These are phyloP conservation scores for Ascomycota sp. DNA, from an alignment of 2,329 filamentous ascomycete genomes.

Conservation along the genomic window DNA sequence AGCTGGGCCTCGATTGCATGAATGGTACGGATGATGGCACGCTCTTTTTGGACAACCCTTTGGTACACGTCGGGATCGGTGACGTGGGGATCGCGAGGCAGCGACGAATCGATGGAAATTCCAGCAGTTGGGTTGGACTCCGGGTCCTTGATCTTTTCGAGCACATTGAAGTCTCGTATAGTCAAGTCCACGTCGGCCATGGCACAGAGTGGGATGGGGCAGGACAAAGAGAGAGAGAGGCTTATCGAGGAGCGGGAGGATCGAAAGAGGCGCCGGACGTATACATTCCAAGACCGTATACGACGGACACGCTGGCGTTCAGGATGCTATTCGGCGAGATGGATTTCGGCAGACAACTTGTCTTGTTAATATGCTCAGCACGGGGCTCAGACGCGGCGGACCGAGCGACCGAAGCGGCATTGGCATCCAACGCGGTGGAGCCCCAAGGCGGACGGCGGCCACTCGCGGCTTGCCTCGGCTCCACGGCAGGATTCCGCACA, in stretches of 20 bases:
- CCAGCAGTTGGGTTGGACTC: slow-evolving; percentile 36
- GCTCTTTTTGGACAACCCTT: slow-evolving; percentile 27
- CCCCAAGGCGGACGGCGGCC: too few species aligned
- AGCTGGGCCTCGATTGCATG: slow-evolving; percentile 34
- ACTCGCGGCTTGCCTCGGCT: slow-evolving; percentile 21
- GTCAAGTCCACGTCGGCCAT: slow-evolving; percentile 33
- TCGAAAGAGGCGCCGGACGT: too few species aligned
- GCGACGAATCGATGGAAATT: slow-evolving; percentile 30
- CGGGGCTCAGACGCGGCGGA: too few species aligned
- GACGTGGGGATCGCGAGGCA: slow-evolving; percentile 37
- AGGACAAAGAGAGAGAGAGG: background rate
- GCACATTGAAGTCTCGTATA: slow-evolving; percentile 37
- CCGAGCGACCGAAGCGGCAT: too few species aligned
- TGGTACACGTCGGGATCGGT: slow-evolving; percentile 29
- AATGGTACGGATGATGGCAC: slow-evolving; percentile 30
- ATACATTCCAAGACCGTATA: too few species aligned
- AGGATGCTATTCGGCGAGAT: too few species aligned
- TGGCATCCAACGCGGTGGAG: too few species aligned
- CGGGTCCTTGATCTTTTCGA: slow-evolving; percentile 47
- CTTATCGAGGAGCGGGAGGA: too few species aligned
- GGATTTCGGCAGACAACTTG: too few species aligned
- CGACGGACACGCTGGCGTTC: too few species aligned
- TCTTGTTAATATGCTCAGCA: too few species aligned
- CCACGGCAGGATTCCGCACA: slow-evolving; percentile 9
- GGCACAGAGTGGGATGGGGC: slow-evolving; percentile 1